Evolutionary conservation across 305 asterid species (phyloP).

Genomic region (Fraxinus albicans): DNA sequence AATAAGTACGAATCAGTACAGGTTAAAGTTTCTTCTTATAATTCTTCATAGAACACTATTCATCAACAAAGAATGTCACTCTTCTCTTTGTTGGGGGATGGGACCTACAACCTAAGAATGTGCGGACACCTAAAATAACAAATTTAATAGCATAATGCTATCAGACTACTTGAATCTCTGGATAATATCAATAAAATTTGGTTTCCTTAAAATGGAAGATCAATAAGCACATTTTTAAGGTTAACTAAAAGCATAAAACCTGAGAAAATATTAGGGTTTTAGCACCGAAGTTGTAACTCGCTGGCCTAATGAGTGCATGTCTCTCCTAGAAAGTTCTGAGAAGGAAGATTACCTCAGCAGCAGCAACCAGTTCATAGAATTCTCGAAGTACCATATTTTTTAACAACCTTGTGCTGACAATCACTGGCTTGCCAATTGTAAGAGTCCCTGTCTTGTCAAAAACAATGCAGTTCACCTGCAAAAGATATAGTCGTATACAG

Average conservation of each 20-base stretch:
- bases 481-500: not conserved
- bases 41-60: not conserved
- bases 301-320: not conserved
- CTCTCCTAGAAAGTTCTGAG: not conserved
- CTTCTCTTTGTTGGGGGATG: not conserved
- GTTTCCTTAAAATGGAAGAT: not conserved
- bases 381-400: slow-evolving; percentile 56
- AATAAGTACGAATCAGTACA: not conserved
- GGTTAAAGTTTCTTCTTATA: not conserved
- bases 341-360: slow-evolving; percentile 62
- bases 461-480: slow-evolving; percentile 66
- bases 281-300: not conserved
- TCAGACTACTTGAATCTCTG: not conserved
- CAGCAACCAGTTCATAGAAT: slow-evolving; percentile 66
- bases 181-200: not conserved
- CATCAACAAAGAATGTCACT: not conserved
- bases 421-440: slow-evolving; percentile 77
- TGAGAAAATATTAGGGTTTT: not conserved
- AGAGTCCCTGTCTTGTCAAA: slow-evolving; percentile 92
- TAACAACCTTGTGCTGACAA: slow-evolving; percentile 63
- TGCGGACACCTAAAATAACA: not conserved
- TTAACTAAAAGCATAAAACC: not conserved
- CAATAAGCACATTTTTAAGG: not conserved
- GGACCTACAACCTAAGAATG: not conserved
- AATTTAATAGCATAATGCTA: not conserved